Conservation (phyloP, 1,139 yeast genomes). For the Tardiomyces depauwii region DNA sequence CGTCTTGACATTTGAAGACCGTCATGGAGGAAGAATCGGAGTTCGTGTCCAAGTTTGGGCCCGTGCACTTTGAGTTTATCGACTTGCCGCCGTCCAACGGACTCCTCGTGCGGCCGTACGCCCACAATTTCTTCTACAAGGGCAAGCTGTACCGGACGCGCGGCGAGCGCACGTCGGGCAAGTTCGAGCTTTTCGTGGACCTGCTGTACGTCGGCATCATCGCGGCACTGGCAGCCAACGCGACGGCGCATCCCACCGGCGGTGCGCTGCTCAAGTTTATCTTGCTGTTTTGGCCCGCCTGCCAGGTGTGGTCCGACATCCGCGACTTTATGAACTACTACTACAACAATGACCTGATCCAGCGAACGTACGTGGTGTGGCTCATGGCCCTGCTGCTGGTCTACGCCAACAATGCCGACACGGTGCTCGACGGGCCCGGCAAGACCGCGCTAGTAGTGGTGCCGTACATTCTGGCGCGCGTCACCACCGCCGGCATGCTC, state of each 20-base stretch:
- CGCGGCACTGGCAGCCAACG: constrained; percentile 47
- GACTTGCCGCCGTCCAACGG: background rate
- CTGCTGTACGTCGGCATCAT: constrained; percentile 55
- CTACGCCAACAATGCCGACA: constrained; percentile 40
- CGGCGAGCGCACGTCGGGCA: constrained; percentile 42
- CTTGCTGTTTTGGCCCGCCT: constrained; percentile 44
- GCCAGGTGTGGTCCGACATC: constrained; percentile 55
- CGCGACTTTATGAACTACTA: constrained; percentile 57
- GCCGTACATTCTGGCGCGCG: constrained; percentile 18
- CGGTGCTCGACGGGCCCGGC: constrained; percentile 32
- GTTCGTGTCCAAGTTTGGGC: constrained; percentile 1
- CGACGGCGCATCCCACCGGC: constrained; percentile 42
- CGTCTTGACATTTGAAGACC: too few relatives aligned
- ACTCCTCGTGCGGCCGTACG: constrained; percentile 41
- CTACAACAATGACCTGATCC: constrained; percentile 50
- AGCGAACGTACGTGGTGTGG: constrained; percentile 45
- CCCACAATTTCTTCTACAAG: constrained; percentile 49
- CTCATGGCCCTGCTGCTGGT: constrained; percentile 39
- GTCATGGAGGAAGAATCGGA: background rate
- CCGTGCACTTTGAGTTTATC: background rate
- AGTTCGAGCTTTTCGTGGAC: constrained; percentile 50
- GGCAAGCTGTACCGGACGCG: constrained; percentile 47
- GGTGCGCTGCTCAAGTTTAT: constrained; percentile 38
- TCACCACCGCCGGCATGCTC: constrained; percentile 8
- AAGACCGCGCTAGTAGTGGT: constrained; percentile 11